These are phyloP conservation scores for Penstemon eatonii DNA, from an alignment of 257 asterid species.

Conservation along the genomic window DNA sequence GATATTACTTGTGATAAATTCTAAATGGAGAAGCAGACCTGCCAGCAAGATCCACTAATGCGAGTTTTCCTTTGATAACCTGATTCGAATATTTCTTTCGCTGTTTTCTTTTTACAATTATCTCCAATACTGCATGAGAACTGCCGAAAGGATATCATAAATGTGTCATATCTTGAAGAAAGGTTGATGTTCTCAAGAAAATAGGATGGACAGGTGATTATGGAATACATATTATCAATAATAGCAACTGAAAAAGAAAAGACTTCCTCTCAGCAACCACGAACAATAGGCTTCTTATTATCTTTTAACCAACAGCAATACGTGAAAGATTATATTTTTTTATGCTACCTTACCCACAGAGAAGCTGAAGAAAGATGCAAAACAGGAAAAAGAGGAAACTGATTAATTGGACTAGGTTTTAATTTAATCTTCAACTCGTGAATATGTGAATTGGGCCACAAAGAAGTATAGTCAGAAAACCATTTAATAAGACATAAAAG, in stretches of 20 bases:
- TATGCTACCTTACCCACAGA: not conserved
- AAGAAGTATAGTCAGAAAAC: not conserved
- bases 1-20: conserved; percentile 22
- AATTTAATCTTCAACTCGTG: not conserved
- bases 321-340: conserved; percentile 12
- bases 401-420: conserved; percentile 17
- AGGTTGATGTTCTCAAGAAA: conserved; percentile 20
- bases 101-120: conserved; percentile 69
- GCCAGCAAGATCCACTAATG: conserved; percentile 99
- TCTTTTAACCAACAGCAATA: conserved; percentile 9
- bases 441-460: conserved; percentile 7
- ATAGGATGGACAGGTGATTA: no score
- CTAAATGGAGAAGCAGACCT: conserved; percentile 50
- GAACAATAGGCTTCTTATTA: not conserved
- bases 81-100: conserved; percentile 66
- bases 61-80: conserved; percentile 84
- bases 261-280: conserved; percentile 6
- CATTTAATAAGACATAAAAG: not conserved
- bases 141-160: conserved; percentile 41
- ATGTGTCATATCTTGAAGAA: conserved; percentile 26
- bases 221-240: no score
- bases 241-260: conserved; percentile 14
- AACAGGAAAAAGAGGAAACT: conserved; percentile 13
- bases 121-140: conserved; percentile 96
- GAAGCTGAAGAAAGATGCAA: conserved; percentile 21